Evolutionary conservation across 176 grass and related monocot genomes (phyloP).

Genomic region (Metroxylon sagu): DNA sequence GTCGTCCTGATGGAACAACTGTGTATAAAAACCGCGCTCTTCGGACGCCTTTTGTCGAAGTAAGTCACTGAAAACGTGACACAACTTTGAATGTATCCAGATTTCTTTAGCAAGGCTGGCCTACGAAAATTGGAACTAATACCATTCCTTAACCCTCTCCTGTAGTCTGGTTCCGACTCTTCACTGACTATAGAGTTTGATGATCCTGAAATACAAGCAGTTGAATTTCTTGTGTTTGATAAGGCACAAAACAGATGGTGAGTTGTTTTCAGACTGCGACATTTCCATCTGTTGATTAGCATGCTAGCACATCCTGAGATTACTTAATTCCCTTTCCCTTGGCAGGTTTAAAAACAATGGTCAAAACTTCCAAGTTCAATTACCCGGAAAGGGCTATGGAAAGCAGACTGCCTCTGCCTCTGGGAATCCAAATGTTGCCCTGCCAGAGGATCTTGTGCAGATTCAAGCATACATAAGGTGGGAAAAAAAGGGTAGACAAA

Average conservation of each 20-base stretch:
- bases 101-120: no score
- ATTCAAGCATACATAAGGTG: constrained; percentile 93
- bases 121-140: background rate
- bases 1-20: constrained; percentile 54
- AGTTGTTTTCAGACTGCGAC: constrained; percentile 17
- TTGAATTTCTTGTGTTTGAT: constrained; percentile 87
- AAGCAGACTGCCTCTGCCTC: constrained; percentile 27
- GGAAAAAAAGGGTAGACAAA: constrained; percentile 90
- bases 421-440: constrained; percentile 33
- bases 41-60: constrained; percentile 66
- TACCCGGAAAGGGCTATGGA: constrained; percentile 22
- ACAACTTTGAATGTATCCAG: no score
- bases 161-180: constrained; percentile 70
- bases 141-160: constrained; percentile 9
- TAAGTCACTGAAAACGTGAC: constrained; percentile 20
- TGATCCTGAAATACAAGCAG: constrained; percentile 60
- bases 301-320: background rate
- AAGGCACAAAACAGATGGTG: constrained; percentile 81
- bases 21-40: constrained; percentile 73
- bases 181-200: constrained; percentile 66
- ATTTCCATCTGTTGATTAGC: constrained; percentile 3
- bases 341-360: constrained; percentile 85
- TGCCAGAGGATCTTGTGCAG: constrained; percentile 95
- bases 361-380: constrained; percentile 75
- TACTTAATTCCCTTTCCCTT: constrained; percentile 1